Evolutionary conservation across 2,329 filamentous ascomycete genomes (phyloP).

Genomic region (Ophiocordyceps unilateralis): DNA sequence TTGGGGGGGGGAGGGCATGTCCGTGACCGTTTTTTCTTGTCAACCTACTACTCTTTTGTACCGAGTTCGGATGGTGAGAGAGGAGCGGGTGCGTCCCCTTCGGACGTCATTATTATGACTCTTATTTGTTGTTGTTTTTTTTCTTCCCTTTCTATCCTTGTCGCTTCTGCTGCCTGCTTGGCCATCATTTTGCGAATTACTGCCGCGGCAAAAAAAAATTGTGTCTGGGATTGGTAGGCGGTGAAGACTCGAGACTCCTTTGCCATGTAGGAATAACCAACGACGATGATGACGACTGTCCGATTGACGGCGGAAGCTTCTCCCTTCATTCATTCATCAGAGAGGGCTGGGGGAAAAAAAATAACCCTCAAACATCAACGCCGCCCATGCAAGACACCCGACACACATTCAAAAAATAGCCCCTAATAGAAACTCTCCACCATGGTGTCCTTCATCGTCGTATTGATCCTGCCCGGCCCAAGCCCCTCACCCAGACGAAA

Average conservation of each 20-base stretch:
- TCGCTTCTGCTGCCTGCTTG: too few species aligned
- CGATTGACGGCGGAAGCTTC: too few species aligned
- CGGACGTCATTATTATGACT: not conserved
- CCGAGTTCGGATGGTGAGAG: slow-evolving; percentile 67
- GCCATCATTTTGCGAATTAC: too few species aligned
- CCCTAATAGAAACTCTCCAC: slow-evolving; percentile 92
- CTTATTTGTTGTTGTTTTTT: not conserved
- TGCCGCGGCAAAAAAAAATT: too few species aligned
- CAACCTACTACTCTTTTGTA: slow-evolving; percentile 70
- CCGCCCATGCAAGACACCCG: not conserved
- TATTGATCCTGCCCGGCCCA: slow-evolving; percentile 62
- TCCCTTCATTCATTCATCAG: too few species aligned
- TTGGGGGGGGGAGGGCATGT: too few species aligned
- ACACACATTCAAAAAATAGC: not conserved
- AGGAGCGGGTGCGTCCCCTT: slow-evolving; percentile 17
- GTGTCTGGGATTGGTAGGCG: too few species aligned
- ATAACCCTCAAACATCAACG: not conserved
- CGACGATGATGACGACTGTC: too few species aligned
- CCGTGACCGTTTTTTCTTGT: not conserved
- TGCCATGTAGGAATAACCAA: too few species aligned
- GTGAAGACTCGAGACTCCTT: too few species aligned
- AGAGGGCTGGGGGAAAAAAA: too few species aligned
- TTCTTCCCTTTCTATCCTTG: too few species aligned
- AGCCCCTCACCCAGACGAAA: slow-evolving; percentile 85
- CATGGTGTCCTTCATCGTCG: slow-evolving; percentile 88